Evolutionary conservation across 2,329 filamentous ascomycete species (phyloP).

Genomic region (Aspergillus niger): DNA sequence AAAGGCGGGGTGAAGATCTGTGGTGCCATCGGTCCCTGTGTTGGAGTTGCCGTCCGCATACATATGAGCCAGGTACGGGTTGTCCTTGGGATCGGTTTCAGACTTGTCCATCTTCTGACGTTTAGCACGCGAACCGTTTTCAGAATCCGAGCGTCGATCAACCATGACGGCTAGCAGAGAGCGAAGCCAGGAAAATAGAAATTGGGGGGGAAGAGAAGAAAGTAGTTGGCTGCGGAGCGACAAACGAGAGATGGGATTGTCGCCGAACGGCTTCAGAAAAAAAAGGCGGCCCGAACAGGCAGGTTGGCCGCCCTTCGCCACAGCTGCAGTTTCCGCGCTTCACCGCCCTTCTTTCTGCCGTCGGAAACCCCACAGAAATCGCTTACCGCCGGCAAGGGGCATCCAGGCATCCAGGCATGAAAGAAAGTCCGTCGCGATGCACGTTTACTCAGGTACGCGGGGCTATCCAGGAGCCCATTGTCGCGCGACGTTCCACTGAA

Average conservation of each 20-base stretch:
- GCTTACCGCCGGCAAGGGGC: conserved; percentile 9
- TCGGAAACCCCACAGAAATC: conserved; percentile 28
- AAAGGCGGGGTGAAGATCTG: conserved; percentile 54
- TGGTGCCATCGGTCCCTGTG: conserved; percentile 21
- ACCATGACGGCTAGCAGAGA: conserved; percentile 48
- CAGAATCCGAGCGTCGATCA: conserved; percentile 57
- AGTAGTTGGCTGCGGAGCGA: conserved; percentile 11
- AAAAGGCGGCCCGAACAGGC: conserved; percentile 34
- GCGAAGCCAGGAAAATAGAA: not conserved
- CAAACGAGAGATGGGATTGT: conserved; percentile 14
- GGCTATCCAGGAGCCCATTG: not conserved
- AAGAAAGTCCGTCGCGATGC: not conserved
- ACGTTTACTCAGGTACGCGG: conserved; percentile 3
- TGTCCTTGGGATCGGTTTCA: conserved; percentile 60
- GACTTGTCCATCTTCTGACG: conserved; percentile 54
- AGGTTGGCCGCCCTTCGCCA: conserved; percentile 34
- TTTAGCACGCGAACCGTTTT: conserved; percentile 55
- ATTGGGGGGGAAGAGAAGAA: conserved; percentile 12
- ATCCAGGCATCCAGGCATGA: too few relatives aligned
- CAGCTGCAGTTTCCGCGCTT: conserved; percentile 24
- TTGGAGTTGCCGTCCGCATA: conserved; percentile 56
- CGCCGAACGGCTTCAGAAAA: conserved; percentile 12
- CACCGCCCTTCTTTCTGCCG: conserved; percentile 34
- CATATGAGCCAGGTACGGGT: conserved; percentile 92
- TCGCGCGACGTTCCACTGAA: conserved; percentile 2